phyloP scores from a whole-genome alignment of 2,329 filamentous ascomycete species.

The Mariannaea elegans region DNA sequence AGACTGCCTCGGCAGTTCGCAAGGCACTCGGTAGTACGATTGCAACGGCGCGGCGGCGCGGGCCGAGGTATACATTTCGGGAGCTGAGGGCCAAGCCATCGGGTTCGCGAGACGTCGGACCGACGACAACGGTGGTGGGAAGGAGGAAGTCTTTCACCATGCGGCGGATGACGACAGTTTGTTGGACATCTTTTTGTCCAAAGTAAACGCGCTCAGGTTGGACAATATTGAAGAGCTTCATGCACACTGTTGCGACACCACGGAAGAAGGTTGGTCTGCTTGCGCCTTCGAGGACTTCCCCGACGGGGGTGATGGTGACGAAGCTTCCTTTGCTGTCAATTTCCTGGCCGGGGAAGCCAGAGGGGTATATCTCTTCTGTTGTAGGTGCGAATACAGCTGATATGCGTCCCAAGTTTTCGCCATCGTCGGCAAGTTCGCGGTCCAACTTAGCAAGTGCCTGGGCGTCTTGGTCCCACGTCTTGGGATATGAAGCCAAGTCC shows the following conservation, averaged over 20 bases:
- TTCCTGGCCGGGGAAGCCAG: constrained; percentile 76
- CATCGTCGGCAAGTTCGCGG: constrained; percentile 72
- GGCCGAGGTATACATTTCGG: constrained; percentile 90
- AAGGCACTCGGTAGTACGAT: constrained; percentile 77
- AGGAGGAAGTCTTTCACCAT: constrained; percentile 91
- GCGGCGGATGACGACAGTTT: constrained; percentile 87
- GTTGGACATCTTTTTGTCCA: constrained; percentile 97
- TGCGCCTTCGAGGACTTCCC: constrained; percentile 81
- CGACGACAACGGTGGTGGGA: constrained; percentile 76
- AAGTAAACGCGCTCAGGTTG: constrained; percentile 82
- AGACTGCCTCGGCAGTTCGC: constrained; percentile 73
- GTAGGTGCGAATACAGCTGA: constrained; percentile 87
- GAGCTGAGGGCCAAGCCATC: constrained; percentile 93
- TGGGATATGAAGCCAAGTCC: constrained; percentile 88
- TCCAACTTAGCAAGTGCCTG: constrained; percentile 74
- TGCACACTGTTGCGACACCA: constrained; percentile 94
- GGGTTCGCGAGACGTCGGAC: constrained; percentile 76
- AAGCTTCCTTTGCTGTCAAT: constrained; percentile 85
- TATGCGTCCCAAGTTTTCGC: constrained; percentile 71
- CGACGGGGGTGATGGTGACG: constrained; percentile 87
- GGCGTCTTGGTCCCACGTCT: constrained; percentile 85
- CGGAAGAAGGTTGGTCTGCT: constrained; percentile 94
- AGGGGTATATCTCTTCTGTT: constrained; percentile 87
- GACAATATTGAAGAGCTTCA: constrained; percentile 70
- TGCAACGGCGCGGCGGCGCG: constrained; percentile 75